Evolutionary conservation across 306 rosid genomes (phyloP).

Genomic region (Lotus japonicus): DNA sequence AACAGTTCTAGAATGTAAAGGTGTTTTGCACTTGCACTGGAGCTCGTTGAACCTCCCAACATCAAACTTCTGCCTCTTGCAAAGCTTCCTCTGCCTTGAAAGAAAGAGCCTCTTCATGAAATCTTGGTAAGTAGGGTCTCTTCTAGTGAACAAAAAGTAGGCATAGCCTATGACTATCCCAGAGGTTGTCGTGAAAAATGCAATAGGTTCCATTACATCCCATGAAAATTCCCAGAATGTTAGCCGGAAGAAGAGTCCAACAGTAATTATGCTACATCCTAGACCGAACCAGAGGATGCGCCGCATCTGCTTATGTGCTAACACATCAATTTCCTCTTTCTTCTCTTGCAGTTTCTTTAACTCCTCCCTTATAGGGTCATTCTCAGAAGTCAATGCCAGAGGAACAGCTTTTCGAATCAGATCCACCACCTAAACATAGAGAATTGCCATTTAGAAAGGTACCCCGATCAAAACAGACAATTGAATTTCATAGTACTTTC

Average conservation of each 20-base stretch:
- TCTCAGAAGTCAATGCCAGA: constrained; percentile 54
- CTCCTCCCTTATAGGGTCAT: constrained; percentile 68
- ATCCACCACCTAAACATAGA: constrained; percentile 61
- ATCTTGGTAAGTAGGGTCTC: constrained; percentile 94
- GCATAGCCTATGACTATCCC: constrained; percentile 83
- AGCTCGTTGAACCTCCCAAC: constrained; percentile 59
- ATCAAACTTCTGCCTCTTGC: constrained; percentile 55
- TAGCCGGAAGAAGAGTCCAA: constrained; percentile 78
- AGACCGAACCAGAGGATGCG: constrained; percentile 80
- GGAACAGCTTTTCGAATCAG: constrained; percentile 77
- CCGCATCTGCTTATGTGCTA: constrained; percentile 78
- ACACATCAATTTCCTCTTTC: constrained; percentile 73
- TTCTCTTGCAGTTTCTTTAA: constrained; percentile 52
- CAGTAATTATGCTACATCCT: constrained; percentile 34
- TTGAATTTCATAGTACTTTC: background rate
- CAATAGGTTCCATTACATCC: constrained; percentile 97
- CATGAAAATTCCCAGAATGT: constrained; percentile 99
- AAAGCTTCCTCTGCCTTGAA: constrained; percentile 71
- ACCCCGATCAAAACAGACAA: background rate
- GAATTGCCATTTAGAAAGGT: constrained; percentile 18
- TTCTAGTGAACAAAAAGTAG: constrained; percentile 77
- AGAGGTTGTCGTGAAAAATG: constrained; percentile 67
- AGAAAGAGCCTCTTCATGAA: constrained; percentile 80
- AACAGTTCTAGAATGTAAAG: constrained; percentile 37
- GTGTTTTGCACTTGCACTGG: constrained; percentile 48